Evolutionary conservation across 495 filamentous ascomycete genomes (phyloP).

Genomic region (Aspergillus incahuasiensis): DNA sequence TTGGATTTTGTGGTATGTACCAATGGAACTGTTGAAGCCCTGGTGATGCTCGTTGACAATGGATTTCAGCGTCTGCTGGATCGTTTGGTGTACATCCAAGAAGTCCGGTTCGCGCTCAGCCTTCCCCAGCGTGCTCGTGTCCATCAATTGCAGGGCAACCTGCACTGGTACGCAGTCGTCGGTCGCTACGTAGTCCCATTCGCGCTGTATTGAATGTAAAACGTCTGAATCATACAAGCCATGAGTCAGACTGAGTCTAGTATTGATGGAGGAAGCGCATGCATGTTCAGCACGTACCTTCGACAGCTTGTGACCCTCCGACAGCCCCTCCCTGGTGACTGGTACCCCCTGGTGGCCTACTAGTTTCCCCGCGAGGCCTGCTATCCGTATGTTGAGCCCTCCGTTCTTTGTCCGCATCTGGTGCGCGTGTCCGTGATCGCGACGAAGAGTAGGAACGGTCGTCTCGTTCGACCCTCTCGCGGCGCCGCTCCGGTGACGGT

Average conservation of each 20-base stretch:
- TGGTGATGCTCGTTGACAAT: conserved; percentile 99
- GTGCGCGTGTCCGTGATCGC: conserved; percentile 35
- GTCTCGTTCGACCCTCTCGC: conserved; percentile 30
- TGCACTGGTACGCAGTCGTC: conserved; percentile 88
- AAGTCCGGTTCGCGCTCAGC: conserved; percentile 84
- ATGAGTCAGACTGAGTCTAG: not conserved
- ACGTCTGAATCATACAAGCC: conserved; percentile 45
- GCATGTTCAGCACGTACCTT: conserved; percentile 29
- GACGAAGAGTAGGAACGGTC: conserved; percentile 36
- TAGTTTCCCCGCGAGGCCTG: conserved; percentile 19
- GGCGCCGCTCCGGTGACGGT: conserved; percentile 35
- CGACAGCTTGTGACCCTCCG: conserved; percentile 32
- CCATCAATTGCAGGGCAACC: conserved; percentile 86
- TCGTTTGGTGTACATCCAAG: conserved; percentile 69
- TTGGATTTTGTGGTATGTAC: conserved; percentile 98
- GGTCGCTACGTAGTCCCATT: conserved; percentile 88
- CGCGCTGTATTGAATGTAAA: conserved; percentile 67
- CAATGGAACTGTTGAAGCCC: conserved; percentile 98
- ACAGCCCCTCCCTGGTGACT: conserved; percentile 23
- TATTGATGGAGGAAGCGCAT: not conserved
- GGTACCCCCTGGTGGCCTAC: conserved; percentile 17
- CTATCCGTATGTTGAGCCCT: conserved; percentile 25
- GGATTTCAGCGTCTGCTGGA: conserved; percentile 86
- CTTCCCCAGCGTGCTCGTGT: conserved; percentile 86
- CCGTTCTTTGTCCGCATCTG: conserved; percentile 23